Evolutionary conservation across 2,329 filamentous ascomycete genomes (phyloP), one percentile per base, ranked within the genome.

Genomic region (Trichoderma afroharzianum): DNA sequence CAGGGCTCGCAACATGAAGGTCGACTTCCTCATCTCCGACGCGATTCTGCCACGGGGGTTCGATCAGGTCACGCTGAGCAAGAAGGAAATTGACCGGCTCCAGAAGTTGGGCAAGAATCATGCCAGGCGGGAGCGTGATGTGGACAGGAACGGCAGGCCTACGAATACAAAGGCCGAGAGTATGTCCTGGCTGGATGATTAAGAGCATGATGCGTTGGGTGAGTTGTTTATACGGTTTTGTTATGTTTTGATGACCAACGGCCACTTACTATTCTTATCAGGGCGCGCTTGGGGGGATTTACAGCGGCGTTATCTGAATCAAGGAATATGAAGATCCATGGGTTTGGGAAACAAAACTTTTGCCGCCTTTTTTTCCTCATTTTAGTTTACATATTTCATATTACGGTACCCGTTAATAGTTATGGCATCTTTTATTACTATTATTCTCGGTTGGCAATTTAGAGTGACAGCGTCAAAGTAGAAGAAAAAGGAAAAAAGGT

Each of bases 1-100:
- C 81, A 87, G 86, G 78, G 87, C 87, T n/a, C 84, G 87, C 63
- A 84, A 87, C 70, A 74, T 88, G 69, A 89, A 89, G 80, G 85
- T 87, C 43, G 83, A 85, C 36, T 82, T 85, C 59, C 79, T 89
- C 18, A 81, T 83, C 64, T 77, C 79, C 3, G 85, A 88, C 75
- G 72, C 71, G 3, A 47, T 79, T 11, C 78, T 89, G 4, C 86
- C 86, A 2, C 77, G 79, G 0, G 80, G 82, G 6, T 89, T 89
- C 72, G 85, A 89, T 73, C 76, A 79, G 5, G 84, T 89, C 18
- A 78, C 80, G 12, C 80, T 89, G 15, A 81, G 86, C 18, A 80
- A 79, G 72, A 89, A 89, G 78, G 87, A 89, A 77, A 78, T 79
- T 50, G 74, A 79, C 0, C 78, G 80, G 6, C 78, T 89, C 33